Evolutionary conservation across 768 basidiomycete species (phyloP).

Genomic region (Auricularia cornea): DNA sequence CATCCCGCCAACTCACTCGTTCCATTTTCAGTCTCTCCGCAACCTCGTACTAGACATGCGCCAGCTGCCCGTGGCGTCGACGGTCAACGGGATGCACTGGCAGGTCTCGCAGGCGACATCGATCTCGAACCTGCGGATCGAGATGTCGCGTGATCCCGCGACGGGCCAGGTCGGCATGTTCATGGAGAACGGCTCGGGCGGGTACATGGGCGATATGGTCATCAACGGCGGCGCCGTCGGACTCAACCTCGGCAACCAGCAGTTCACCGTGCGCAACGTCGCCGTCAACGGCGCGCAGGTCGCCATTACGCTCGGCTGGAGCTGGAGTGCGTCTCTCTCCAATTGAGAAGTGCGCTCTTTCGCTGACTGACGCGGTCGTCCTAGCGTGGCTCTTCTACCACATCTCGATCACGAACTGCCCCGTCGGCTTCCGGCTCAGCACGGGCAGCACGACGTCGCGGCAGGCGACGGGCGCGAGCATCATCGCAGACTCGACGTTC

Average conservation of each 20-base stretch:
- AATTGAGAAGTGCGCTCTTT: not conserved
- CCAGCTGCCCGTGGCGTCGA: conserved; percentile 6
- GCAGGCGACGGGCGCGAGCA: not conserved
- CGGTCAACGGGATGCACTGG: conserved; percentile 13
- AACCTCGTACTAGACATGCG: conserved; percentile 16
- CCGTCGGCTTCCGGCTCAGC: conserved; percentile 48
- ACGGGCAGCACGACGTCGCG: conserved; percentile 33
- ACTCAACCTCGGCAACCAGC: conserved; percentile 53
- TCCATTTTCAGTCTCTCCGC: conserved; percentile 4
- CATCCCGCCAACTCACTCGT: no score
- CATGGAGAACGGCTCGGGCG: conserved; percentile 12
- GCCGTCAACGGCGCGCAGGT: conserved; percentile 44
- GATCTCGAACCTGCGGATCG: conserved; percentile 58
- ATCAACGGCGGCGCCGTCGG: conserved; percentile 7
- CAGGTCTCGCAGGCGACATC: conserved; percentile 30
- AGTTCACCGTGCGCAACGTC: conserved; percentile 55
- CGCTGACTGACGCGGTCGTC: no score
- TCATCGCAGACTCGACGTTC: not conserved
- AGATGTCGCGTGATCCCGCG: conserved; percentile 12
- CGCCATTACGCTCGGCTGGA: conserved; percentile 22
- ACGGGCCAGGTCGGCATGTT: conserved; percentile 12
- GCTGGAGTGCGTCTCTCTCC: conserved; percentile 20
- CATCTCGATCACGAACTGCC: conserved; percentile 38
- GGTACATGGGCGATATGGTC: conserved; percentile 16
- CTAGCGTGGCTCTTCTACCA: conserved; percentile 43